Percentiles rank a stretch among this genome's conserved stretches.
Evolutionary conservation across 1,284 basidiomycete genomes (phyloP).

Genomic region (Heterobasidion occidentale): DNA sequence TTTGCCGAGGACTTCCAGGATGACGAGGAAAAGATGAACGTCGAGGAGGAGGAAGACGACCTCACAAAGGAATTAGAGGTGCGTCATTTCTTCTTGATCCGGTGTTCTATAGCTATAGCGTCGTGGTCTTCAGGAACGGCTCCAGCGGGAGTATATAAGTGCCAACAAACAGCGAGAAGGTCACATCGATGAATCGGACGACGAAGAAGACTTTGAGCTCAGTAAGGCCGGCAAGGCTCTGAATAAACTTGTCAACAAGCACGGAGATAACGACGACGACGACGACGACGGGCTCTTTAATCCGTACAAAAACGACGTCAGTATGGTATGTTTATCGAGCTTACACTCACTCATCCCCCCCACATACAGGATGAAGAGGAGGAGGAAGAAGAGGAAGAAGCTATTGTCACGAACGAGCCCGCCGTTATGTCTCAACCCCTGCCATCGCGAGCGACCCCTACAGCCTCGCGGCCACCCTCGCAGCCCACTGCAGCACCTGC

Average conservation of each 20-base stretch:
- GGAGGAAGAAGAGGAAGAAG: conserved; percentile 64
- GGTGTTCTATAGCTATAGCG: background rate
- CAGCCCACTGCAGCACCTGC: conserved; percentile 23
- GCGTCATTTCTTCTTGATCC: conserved; percentile 10
- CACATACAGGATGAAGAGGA: conserved; percentile 29
- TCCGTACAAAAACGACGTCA: conserved; percentile 71
- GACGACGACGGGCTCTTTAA: conserved; percentile 79
- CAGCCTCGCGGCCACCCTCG: conserved; percentile 23
- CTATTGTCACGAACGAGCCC: conserved; percentile 42
- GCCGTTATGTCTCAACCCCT: conserved; percentile 46
- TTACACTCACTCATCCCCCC: conserved; percentile 1
- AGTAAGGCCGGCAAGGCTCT: conserved; percentile 69
- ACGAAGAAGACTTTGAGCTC: conserved; percentile 43
- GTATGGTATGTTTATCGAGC: conserved; percentile 4
- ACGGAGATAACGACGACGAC: conserved; percentile 68
- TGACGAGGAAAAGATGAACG: conserved; percentile 74
- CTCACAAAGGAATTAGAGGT: conserved; percentile 85
- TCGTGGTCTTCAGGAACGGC: conserved; percentile 50
- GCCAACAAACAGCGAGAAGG: conserved; percentile 61
- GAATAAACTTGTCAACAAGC: conserved; percentile 68
- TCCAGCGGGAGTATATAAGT: conserved; percentile 74
- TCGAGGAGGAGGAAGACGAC: conserved; percentile 70
- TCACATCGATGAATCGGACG: conserved; percentile 7
- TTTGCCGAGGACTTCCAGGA: conserved; percentile 86
- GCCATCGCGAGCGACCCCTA: conserved; percentile 24